Evolutionary conservation across 139 green algal species (phyloP), one percentile per base, ranked within the genome.

Genomic region (Bryopsis sp.): DNA sequence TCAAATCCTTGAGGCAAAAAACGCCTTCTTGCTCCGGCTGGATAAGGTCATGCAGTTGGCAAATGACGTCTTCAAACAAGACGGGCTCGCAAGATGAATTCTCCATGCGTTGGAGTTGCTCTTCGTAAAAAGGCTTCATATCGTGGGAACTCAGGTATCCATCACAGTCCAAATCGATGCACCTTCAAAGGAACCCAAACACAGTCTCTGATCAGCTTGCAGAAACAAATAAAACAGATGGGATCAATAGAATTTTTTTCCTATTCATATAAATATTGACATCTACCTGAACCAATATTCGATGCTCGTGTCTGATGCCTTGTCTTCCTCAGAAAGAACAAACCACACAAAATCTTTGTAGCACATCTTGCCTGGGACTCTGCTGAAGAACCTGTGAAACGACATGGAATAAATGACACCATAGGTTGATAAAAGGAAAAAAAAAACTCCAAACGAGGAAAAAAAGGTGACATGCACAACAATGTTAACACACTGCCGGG

Each of bases 341-440:
- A 99, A 99, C 89, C 91, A 99, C 47, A 96, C 86, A 84, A 99
- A 99, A 85, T 99, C 94, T 74, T 99, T 88, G 66, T 99, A 99
- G 24, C 83, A 80, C 93, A 98, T 98, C 77, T 90, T 90, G 57
- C 81, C 86, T 0, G 82, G 64, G n/a, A 84, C 65, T 37, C 64
- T 61, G 58, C 72, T 79, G 24, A 50, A 62, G 74, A 89, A 87
- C 15, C 66, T 61, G n/a, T n/a, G n/a, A n/a, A n/a, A n/a, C n/a
- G n/a, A n/a, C n/a, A n/a, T n/a, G n/a, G n/a, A n/a, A n/a, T n/a
- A n/a, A n/a, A n/a, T n/a, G n/a, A n/a, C n/a, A n/a, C n/a, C n/a
- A n/a, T n/a, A n/a, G n/a, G n/a, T n/a, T n/a, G n/a, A n/a, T n/a
- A n/a, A n/a, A n/a, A n/a, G n/a, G n/a, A n/a, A n/a, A n/a, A n/a